A percentile compares a stretch with the other conserved stretches of the same genome.
Conservation (phyloP, 352 stramenopile species). For the Hyaloperonospora brassicae region DNA sequence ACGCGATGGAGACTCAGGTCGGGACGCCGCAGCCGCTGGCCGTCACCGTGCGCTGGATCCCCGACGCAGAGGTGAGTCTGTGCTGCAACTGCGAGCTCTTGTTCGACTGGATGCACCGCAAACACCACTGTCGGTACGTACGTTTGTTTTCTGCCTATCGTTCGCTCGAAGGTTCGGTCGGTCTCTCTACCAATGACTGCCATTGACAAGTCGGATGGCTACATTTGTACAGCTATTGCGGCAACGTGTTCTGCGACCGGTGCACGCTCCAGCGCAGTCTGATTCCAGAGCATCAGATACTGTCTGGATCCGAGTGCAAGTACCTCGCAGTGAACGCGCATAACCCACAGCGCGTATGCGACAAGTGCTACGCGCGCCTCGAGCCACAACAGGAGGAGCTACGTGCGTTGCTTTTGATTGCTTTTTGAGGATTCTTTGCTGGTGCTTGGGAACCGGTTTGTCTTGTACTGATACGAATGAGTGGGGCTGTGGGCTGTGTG, state of each 20-base stretch:
- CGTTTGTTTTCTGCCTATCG: slow-evolving; percentile 4
- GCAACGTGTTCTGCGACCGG: slow-evolving; percentile 68
- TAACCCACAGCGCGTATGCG: slow-evolving; percentile 80
- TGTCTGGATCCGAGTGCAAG: slow-evolving; percentile 57
- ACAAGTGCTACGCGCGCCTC: slow-evolving; percentile 58
- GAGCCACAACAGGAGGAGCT: slow-evolving; percentile 55
- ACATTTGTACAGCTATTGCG: slow-evolving; percentile 39
- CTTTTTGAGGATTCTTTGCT: too few relatives aligned
- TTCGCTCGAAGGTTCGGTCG: too few relatives aligned
- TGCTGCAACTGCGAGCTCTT: slow-evolving; percentile 72
- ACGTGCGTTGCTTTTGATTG: slow-evolving; percentile 28
- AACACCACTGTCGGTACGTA: slow-evolving; percentile 80
- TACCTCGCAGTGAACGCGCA: slow-evolving; percentile 73
- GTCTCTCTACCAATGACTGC: not conserved
- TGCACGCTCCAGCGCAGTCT: slow-evolving; percentile 66
- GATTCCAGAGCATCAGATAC: slow-evolving; percentile 67
- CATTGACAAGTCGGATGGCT: not conserved
- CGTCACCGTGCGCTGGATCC: slow-evolving; percentile 76
- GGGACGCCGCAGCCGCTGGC: slow-evolving; percentile 15
- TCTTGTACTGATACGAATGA: not conserved
- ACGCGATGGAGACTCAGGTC: not conserved
- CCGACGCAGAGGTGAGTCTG: slow-evolving; percentile 69
- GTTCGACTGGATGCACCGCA: slow-evolving; percentile 85
- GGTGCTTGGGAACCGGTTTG: too few relatives aligned
- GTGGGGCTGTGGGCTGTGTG: not conserved